phyloP scores from a whole-genome alignment of 768 basidiomycete genomes.

The Peribolospora baueri region DNA sequence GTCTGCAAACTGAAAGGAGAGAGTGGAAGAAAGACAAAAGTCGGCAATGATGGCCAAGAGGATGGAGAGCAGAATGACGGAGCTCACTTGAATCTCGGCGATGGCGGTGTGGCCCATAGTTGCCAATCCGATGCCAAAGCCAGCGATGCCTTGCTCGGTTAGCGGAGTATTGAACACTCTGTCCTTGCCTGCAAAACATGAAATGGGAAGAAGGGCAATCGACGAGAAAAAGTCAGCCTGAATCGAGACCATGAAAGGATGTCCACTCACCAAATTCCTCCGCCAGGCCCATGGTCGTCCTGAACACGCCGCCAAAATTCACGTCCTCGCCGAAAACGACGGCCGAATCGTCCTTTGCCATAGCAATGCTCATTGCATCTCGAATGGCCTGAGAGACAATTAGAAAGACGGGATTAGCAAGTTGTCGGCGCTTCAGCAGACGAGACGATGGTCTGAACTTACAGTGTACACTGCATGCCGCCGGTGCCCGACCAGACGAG shows the following conservation, averaged over 20 bases:
- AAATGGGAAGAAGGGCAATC: background rate
- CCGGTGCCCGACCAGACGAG: too few relatives aligned
- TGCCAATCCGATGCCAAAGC: constrained; percentile 77
- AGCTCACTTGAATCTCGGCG: constrained; percentile 45
- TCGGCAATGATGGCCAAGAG: background rate
- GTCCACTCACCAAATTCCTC: constrained; percentile 62
- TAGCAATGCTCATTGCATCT: constrained; percentile 65
- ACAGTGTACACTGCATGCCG: too few relatives aligned
- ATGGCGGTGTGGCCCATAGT: constrained; percentile 86
- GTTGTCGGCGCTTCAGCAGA: background rate
- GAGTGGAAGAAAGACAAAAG: background rate
- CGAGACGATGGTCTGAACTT: too few relatives aligned
- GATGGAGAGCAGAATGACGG: constrained; percentile 11
- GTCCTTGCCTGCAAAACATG: constrained; percentile 38
- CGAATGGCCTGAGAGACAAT: constrained; percentile 64
- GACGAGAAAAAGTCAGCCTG: constrained; percentile 1
- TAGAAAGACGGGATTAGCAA: background rate
- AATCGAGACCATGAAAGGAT: constrained; percentile 4
- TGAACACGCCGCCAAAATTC: constrained; percentile 80
- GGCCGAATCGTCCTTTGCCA: constrained; percentile 61
- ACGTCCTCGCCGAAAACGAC: constrained; percentile 61
- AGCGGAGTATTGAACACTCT: constrained; percentile 88
- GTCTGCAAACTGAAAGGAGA: constrained; percentile 40
- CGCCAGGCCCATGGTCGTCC: constrained; percentile 78
- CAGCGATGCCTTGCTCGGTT: constrained; percentile 47